Evolutionary conservation across 2,329 filamentous ascomycete species (phyloP).

Genomic region (Karstenula rhodostoma): DNA sequence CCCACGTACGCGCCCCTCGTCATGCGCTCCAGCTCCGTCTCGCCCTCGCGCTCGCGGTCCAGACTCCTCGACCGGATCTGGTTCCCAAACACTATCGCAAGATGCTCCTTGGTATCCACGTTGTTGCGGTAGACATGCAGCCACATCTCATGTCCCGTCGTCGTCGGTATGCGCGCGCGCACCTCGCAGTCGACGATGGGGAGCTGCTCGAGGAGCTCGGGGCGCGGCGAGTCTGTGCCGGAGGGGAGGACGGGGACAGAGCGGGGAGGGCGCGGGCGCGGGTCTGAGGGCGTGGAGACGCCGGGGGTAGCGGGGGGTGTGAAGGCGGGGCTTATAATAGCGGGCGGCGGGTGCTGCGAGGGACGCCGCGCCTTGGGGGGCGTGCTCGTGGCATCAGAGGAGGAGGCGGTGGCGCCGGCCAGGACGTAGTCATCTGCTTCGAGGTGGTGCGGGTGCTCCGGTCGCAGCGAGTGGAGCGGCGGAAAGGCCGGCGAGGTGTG

Average conservation of each 20-base stretch:
- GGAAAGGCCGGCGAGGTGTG: constrained; percentile 61
- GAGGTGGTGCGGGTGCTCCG: constrained; percentile 50
- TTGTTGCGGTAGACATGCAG: constrained; percentile 93
- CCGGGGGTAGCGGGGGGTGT: constrained; percentile 50
- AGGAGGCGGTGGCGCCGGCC: constrained; percentile 5
- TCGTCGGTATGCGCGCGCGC: constrained; percentile 92
- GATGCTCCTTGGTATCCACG: constrained; percentile 91
- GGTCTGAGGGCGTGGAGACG: constrained; percentile 42
- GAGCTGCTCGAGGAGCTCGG: constrained; percentile 76
- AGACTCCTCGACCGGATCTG: constrained; percentile 78
- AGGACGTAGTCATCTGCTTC: constrained; percentile 48
- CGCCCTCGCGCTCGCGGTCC: constrained; percentile 74
- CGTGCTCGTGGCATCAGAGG: neutral
- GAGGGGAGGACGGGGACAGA: constrained; percentile 56
- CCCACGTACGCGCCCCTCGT: constrained; percentile 93
- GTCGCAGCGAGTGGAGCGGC: constrained; percentile 63
- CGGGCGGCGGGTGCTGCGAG: constrained; percentile 44
- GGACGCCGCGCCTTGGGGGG: constrained; percentile 18
- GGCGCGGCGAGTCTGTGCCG: constrained; percentile 60
- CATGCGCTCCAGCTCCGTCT: constrained; percentile 91
- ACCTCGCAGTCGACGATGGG: constrained; percentile 93
- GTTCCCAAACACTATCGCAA: constrained; percentile 95
- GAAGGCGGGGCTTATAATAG: constrained; percentile 58
- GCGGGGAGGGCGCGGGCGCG: constrained; percentile 43
- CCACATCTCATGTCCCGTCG: constrained; percentile 93